Base-by-base conservation (phyloP, 345 rosid species). In the Cardamine occulta region DNA sequence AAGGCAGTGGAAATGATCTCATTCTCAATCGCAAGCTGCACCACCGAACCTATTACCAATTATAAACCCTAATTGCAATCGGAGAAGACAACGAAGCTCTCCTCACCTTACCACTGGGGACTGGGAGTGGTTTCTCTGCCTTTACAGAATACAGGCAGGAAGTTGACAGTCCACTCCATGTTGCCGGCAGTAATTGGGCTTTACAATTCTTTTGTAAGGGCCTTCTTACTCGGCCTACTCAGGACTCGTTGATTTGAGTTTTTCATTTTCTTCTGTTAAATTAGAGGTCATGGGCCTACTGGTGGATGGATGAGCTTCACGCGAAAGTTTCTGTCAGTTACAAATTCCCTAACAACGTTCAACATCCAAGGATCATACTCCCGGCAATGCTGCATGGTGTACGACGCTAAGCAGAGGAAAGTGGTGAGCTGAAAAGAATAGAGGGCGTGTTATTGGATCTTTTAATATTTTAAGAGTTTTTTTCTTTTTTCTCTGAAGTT, bases 281-380 rank as follows among this genome's bases (percentile, higher is more conserved):
- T 28, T 28, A 4, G 31, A 28, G 12, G 40, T 35, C 3, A 35
- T 35, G 12, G 40, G 40, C 37, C 37, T 34, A 11, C 15, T 12
- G 44, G 14, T 11, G 15, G 14, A 9, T 2, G 4, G 42, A 8
- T 37, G 42, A 37, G 42, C 11, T 37, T 37, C 14, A 10, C 42
- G 23, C 23, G 23, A 21, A 24, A 24, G 26, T 24, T 24, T 24
- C 23, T 21, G 23, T 21, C 23, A 21, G 1, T 21, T 21, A 21
- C 23, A 21, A 21, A 21, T 21, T 21, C 23, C 23, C 23, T 21
- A 21, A 21, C 23, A 21, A 13, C 63, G 66, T 91, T 86, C 62
- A 86, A 83, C 76, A 82, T 91, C 10, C 88, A 89, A 72, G 93
- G 96, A 29, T 91, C 96, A 31, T 91, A 86, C 66, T 47, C 83